Evolutionary conservation across 768 basidiomycete genomes (phyloP), one percentile per base, ranked within the genome.

Genomic region (Suillus luteus): DNA sequence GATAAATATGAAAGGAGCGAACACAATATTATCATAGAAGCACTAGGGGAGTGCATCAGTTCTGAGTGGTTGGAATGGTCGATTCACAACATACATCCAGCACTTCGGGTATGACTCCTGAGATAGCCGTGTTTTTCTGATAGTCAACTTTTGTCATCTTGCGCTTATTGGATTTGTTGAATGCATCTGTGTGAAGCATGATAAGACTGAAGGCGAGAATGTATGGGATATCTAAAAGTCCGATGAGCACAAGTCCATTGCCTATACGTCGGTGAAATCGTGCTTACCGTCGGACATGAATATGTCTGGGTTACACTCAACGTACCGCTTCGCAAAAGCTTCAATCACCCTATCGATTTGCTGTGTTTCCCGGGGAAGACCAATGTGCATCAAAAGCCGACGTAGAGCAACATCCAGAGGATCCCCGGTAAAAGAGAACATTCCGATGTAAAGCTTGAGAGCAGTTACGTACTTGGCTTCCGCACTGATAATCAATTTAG

Each of bases 281-380:
- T 81, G 64, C 57, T 19, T 69, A 92, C 94, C 95, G 71, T 91
- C 84, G 19, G 89, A 87, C 14, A 79, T 79, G 71, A 96, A 98
- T 48, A 98, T 74, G 46, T 80, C 84, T 57, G 90, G 89, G 72
- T 99, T 96, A 74, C 94, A 95, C 55, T 84, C 80, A 64, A 87
- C 77, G 76, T 97, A 99, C 64, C 91, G 85, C 51, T 80, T 82
- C 6, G 96, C 92, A 76, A 99, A 99, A 0, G 93, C 92, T 77
- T 99, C 95, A 70, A 99, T 93, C 55, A 98, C 93, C 63, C 97
- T 85, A 76, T 99, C 97, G 64, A 99, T 99, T 76, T 99, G 96
- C 73, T 99, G 97, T 2, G 97, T 98, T 80, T 99, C 97, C 62
- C 89, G 84, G 3, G 97, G 97, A 33, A 99, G 83, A 44, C 92